Evolutionary conservation across 2,329 filamentous ascomycete genomes (phyloP).

Genomic region (Aureobasidium namibiae): DNA sequence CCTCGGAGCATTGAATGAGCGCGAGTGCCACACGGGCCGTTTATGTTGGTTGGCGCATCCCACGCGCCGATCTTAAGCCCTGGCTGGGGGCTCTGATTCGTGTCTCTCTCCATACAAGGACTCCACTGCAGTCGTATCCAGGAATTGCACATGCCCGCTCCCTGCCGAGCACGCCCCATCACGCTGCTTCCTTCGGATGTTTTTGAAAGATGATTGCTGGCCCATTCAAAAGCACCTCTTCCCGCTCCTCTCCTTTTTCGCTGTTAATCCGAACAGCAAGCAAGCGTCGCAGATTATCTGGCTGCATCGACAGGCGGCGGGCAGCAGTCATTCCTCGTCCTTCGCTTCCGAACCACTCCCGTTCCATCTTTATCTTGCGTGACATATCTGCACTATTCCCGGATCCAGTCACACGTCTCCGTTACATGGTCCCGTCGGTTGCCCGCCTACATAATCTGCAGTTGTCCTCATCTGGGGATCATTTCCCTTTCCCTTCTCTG

Average conservation of each 20-base stretch:
- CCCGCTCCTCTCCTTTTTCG: neutral
- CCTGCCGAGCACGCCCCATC: slow-evolving; percentile 3
- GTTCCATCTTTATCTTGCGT: slow-evolving; percentile 6
- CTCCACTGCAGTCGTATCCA: slow-evolving; percentile 4
- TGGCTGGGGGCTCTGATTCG: neutral
- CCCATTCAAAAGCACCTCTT: neutral
- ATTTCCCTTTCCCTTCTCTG: neutral
- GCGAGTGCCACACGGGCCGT: slow-evolving; percentile 6
- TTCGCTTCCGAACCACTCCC: neutral
- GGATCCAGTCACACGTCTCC: slow-evolving; percentile 8
- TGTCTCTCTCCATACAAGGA: slow-evolving; percentile 5
- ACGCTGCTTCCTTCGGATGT: neutral
- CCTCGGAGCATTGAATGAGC: neutral
- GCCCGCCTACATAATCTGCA: slow-evolving; percentile 11
- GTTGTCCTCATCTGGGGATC: slow-evolving; percentile 8
- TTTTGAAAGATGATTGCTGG: neutral
- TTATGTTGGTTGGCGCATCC: slow-evolving; percentile 1
- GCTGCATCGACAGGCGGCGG: slow-evolving; percentile 7
- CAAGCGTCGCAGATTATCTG: neutral
- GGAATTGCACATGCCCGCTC: slow-evolving; percentile 4
- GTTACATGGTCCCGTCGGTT: slow-evolving; percentile 1
- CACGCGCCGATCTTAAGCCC: slow-evolving; percentile 7
- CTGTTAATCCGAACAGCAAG: neutral
- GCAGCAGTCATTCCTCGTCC: neutral
- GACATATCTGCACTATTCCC: slow-evolving; percentile 10